Conservation (phyloP, 768 basidiomycete genomes). For the Mycena haematopus region DNA sequence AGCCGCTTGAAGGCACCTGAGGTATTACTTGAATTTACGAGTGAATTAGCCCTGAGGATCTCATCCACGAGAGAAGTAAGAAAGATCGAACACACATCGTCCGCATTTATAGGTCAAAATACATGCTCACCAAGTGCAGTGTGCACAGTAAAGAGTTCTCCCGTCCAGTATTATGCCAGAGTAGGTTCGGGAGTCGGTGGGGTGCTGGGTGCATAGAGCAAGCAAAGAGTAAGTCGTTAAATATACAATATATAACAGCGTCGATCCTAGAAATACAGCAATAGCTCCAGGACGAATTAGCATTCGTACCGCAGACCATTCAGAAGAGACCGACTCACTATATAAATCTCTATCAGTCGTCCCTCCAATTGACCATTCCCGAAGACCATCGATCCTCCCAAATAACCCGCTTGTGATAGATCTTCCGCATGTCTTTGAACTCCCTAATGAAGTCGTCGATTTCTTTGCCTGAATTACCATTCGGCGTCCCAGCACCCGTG, state of each 20-base stretch:
- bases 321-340: constrained; percentile 7
- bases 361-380: constrained; percentile 87
- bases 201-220: no score
- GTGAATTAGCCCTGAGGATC: no score
- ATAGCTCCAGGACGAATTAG: not conserved
- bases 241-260: not conserved
- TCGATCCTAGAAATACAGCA: constrained; percentile 18
- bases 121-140: no score
- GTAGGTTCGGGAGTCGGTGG: no score
- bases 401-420: constrained; percentile 92
- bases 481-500: constrained; percentile 42
- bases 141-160: no score
- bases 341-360: constrained; percentile 48
- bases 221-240: no score
- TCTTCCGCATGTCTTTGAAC: constrained; percentile 86
- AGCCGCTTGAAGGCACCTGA: no score
- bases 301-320: not conserved
- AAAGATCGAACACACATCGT: no score
- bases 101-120: no score
- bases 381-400: constrained; percentile 89
- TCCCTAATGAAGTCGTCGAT: constrained; percentile 88
- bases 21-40: no score
- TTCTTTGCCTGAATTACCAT: constrained; percentile 50
- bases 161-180: no score
- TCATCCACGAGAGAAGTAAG: no score